Percentiles rank a stretch among this genome's conserved stretches.
phyloP scores from a whole-genome alignment of 768 basidiomycete genomes.

The Rhodotorula toruloides region DNA sequence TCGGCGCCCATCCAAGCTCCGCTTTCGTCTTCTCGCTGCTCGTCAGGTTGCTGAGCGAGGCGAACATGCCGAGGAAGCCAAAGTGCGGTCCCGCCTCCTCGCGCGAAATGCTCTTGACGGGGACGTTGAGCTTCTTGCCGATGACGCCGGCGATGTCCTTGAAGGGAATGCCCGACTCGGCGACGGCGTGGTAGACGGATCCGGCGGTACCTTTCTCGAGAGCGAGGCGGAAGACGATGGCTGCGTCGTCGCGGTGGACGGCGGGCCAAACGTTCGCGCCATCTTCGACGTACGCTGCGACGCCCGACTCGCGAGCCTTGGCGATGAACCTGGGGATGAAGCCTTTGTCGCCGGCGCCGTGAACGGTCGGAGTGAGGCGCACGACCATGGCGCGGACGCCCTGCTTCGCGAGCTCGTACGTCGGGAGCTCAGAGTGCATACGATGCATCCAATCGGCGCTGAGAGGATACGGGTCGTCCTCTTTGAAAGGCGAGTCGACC shows the following conservation, averaged over 20 bases:
- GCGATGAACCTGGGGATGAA: background rate
- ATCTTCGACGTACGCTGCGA: conserved; percentile 1
- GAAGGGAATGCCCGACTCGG: conserved; percentile 6
- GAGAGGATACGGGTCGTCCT: background rate
- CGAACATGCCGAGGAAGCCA: conserved; percentile 21
- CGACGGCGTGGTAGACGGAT: conserved; percentile 28
- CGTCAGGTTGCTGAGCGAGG: conserved; percentile 2
- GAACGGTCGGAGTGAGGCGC: conserved; percentile 14
- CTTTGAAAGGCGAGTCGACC: background rate
- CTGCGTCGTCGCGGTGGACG: conserved; percentile 41
- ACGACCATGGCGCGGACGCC: conserved; percentile 7
- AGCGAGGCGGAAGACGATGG: conserved; percentile 36
- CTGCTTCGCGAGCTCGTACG: background rate
- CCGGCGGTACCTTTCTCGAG: conserved; percentile 36
- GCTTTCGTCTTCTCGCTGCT: conserved; percentile 27
- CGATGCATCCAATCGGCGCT: background rate
- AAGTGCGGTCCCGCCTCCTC: conserved; percentile 9
- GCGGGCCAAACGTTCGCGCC: conserved; percentile 34
- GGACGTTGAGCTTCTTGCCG: background rate
- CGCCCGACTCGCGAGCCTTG: background rate
- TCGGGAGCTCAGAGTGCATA: background rate
- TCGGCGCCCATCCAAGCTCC: conserved; percentile 37
- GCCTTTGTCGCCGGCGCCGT: conserved; percentile 9
- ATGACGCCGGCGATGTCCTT: background rate
- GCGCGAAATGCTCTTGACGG: background rate